Percentiles rank a stretch among this genome's conserved stretches.
Evolutionary conservation across 31 red algal species (phyloP).

Genomic region (Odonthalia washingtoniensis): DNA sequence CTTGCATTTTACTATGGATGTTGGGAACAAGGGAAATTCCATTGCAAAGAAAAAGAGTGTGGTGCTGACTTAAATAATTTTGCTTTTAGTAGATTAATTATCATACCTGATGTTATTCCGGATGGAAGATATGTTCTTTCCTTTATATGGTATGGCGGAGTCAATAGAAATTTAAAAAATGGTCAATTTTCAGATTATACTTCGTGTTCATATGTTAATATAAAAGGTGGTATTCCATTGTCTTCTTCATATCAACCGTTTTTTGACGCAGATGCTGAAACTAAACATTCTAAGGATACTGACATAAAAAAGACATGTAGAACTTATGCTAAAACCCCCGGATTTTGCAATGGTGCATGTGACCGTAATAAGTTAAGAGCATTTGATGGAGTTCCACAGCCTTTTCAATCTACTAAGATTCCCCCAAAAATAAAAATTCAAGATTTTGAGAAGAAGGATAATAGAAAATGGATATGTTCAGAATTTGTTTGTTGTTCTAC

Average conservation of each 20-base stretch:
- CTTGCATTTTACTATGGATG: conserved; percentile 52
- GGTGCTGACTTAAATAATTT: background rate
- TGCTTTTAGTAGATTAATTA: conserved; percentile 26
- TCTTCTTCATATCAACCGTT: conserved; percentile 9
- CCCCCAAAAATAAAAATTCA: no score
- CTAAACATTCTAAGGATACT: no score
- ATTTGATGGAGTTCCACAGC: no score
- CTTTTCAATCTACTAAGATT: no score
- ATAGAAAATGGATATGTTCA: no score
- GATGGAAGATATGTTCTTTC: conserved; percentile 46
- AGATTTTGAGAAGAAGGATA: no score
- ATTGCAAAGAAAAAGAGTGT: background rate
- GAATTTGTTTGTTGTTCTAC: no score
- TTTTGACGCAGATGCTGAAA: no score
- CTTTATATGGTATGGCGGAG: conserved; percentile 55
- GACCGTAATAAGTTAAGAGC: no score
- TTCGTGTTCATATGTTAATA: conserved; percentile 55
- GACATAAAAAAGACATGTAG: no score
- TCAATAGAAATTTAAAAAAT: conserved; percentile 5
- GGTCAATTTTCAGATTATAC: conserved; percentile 49
- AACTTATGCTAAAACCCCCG: no score
- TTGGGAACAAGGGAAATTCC: conserved; percentile 48
- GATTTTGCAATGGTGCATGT: no score
- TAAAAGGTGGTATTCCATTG: conserved; percentile 41
- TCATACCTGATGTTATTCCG: conserved; percentile 41